Percentiles rank a stretch among this genome's conserved stretches.
Conservation (phyloP, 371 early-diverging fungal species). For the Apophysomyces sp. region DNA sequence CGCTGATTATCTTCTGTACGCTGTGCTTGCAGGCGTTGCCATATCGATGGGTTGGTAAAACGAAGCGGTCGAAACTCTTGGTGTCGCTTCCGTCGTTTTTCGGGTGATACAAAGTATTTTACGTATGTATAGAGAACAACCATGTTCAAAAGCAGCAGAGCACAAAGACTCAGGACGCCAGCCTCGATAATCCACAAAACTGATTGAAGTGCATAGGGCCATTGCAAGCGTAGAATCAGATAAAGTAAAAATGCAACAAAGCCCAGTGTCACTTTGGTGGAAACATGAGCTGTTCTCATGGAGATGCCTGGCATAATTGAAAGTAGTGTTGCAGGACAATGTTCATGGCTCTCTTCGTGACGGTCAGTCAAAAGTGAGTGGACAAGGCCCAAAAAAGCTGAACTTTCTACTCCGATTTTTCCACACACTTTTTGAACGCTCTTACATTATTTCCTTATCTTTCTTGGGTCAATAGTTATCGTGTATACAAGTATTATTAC, state of each 20-base stretch:
- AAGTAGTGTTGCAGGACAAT: not conserved
- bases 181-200: not conserved
- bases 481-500: too few species aligned
- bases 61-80: constrained; percentile 25
- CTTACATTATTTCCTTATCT: too few species aligned
- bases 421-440: not conserved
- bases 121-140: constrained; percentile 38
- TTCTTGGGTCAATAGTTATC: too few species aligned
- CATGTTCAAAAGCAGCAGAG: constrained; percentile 28
- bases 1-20: constrained; percentile 13
- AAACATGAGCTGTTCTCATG: not conserved
- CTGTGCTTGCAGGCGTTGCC: constrained; percentile 17
- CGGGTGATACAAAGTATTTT: constrained; percentile 36
- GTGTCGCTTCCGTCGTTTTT: constrained; percentile 2
- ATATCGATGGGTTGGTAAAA: constrained; percentile 16
- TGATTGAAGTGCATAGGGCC: not conserved
- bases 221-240: not conserved
- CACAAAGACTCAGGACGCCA: not conserved
- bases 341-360: not conserved
- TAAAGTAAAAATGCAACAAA: not conserved
- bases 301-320: not conserved
- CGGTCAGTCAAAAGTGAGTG: not conserved
- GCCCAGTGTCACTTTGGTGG: not conserved
- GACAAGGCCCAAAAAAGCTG: not conserved
- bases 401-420: not conserved